These are phyloP conservation scores for Hylodesmum podocarpum DNA, from an alignment of 306 rosid genomes.

Conservation along the genomic window DNA sequence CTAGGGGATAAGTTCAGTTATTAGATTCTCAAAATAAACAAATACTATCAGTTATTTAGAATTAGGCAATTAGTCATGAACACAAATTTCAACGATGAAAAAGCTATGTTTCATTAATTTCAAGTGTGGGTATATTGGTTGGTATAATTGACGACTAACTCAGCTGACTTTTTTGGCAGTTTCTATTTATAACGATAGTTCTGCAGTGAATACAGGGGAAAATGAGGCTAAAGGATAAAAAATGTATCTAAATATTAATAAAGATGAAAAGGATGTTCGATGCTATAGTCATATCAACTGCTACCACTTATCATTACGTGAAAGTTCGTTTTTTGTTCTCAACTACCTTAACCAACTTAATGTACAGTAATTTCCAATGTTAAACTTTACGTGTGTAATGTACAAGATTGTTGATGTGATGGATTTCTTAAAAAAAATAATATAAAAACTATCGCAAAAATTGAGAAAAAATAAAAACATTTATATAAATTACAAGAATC, in stretches of 20 bases:
- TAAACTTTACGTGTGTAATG: not conserved
- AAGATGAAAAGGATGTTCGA: not conserved
- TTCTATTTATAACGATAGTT: not conserved
- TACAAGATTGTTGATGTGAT: not conserved
- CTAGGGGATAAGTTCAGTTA: not conserved
- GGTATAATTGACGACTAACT: not conserved
- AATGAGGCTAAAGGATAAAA: not conserved
- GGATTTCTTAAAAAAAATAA: not conserved
- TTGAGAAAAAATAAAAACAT: not conserved
- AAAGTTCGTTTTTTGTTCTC: not conserved
- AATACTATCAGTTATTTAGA: not conserved
- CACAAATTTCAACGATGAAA: not conserved
- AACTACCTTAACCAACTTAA: constrained; percentile 20
- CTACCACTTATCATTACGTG: not conserved
- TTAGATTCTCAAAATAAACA: not conserved
- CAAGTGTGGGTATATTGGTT: not conserved
- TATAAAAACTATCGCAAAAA: not conserved
- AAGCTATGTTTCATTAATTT: not conserved
- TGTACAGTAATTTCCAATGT: not conserved
- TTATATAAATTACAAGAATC: too few species aligned
- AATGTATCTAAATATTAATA: not conserved
- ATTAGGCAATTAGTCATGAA: not conserved
- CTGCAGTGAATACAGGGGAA: constrained; percentile 11
- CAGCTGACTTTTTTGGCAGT: not conserved
- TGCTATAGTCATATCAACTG: not conserved